phyloP scores from a whole-genome alignment of 2,329 filamentous ascomycete species.

The Cladosporium sp. region DNA sequence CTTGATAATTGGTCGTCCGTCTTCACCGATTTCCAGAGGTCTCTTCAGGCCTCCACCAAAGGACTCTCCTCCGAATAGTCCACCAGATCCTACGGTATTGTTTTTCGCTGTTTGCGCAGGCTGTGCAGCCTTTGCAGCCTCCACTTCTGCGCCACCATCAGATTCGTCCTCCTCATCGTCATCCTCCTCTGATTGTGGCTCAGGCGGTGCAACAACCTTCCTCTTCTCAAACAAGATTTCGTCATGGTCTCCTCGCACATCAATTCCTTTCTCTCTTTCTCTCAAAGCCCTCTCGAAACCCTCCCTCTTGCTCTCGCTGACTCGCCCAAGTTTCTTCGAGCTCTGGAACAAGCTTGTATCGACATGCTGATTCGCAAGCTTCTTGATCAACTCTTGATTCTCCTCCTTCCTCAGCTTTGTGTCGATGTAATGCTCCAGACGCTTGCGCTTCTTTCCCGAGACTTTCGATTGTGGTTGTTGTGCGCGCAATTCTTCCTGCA shows the following conservation, averaged over 20 bases:
- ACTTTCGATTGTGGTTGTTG: constrained; percentile 54
- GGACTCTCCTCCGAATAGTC: constrained; percentile 46
- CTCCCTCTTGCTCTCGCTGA: constrained; percentile 67
- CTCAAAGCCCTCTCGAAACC: constrained; percentile 59
- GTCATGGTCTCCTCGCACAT: constrained; percentile 49
- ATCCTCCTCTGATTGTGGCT: constrained; percentile 2
- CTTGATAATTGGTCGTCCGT: constrained; percentile 75
- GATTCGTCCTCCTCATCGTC: neutral
- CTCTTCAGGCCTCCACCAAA: constrained; percentile 81
- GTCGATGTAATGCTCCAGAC: constrained; percentile 70
- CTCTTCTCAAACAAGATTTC: constrained; percentile 50
- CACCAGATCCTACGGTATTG: constrained; percentile 3
- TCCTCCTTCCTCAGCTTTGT: constrained; percentile 94
- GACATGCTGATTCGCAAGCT: constrained; percentile 71
- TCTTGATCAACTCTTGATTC: constrained; percentile 75
- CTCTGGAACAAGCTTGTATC: constrained; percentile 80
- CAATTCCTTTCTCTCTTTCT: constrained; percentile 61
- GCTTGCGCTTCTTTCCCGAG: constrained; percentile 62
- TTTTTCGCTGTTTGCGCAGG: neutral
- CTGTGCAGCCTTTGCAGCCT: neutral
- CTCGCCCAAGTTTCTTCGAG: constrained; percentile 70
- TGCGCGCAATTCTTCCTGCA: constrained; percentile 52
- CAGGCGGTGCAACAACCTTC: constrained; percentile 17
- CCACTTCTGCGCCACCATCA: neutral
- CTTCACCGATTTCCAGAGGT: constrained; percentile 73